Conservation (phyloP, 305 asterid species). For the Solanum hybrid region DNA sequence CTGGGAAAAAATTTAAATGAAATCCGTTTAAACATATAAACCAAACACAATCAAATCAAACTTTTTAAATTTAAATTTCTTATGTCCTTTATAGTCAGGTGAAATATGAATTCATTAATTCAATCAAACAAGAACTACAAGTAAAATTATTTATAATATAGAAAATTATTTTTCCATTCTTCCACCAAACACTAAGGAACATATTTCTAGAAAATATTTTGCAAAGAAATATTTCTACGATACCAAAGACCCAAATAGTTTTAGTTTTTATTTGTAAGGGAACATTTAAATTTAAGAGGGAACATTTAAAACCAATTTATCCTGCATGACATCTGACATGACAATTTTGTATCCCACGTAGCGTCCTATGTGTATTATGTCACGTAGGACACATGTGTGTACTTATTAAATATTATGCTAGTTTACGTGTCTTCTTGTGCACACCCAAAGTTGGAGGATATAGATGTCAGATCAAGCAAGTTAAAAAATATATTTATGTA, state of each 20-base stretch:
- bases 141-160: neutral
- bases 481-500: neutral
- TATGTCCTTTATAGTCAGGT: neutral
- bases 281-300: neutral
- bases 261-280: neutral
- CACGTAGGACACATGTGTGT: neutral
- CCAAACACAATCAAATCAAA: neutral
- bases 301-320: neutral
- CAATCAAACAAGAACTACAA: neutral
- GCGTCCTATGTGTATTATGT: neutral
- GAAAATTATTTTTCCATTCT: neutral
- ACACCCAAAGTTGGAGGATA: neutral
- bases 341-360: neutral
- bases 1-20: neutral
- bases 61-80: neutral
- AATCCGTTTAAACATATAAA: neutral
- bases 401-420: neutral
- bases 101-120: neutral
- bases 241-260: neutral
- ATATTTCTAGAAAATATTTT: neutral
- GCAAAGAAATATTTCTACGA: neutral
- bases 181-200: neutral
- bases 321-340: neutral
- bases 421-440: neutral
- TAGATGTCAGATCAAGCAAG: neutral